Evolutionary conservation across 139 green algal genomes (phyloP).

Genomic region (Haematococcus sp.): DNA sequence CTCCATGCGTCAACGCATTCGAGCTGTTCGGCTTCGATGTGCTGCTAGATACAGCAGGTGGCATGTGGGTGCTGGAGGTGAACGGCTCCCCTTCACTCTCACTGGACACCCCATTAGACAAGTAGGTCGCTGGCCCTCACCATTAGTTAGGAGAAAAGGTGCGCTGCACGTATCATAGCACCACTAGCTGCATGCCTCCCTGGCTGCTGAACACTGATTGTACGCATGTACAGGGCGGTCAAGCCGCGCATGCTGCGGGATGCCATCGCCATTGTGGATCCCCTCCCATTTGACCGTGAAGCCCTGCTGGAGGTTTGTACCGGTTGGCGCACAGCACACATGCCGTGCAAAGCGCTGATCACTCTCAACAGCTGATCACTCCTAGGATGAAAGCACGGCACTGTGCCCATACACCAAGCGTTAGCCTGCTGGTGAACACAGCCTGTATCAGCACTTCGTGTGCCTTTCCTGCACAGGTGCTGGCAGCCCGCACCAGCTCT

Average conservation of each 20-base stretch:
- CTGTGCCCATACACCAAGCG: no score
- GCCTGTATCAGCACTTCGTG: no score
- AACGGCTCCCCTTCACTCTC: conserved; percentile 65
- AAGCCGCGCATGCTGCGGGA: conserved; percentile 40
- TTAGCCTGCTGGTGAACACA: no score
- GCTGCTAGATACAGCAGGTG: conserved; percentile 54
- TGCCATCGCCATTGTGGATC: conserved; percentile 35
- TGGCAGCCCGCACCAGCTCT: conserved; percentile 11
- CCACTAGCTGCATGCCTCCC: no score
- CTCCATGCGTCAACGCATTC: conserved; percentile 52
- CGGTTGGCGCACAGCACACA: not conserved
- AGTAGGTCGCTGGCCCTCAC: no score
- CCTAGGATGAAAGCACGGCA: no score
- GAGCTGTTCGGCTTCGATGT: conserved; percentile 79
- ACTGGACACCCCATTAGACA: conserved; percentile 49
- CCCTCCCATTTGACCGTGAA: conserved; percentile 36
- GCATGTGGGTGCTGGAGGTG: conserved; percentile 70
- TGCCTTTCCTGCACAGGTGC: conserved; percentile 13
- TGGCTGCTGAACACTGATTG: not conserved
- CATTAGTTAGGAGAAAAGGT: no score
- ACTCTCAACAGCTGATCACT: no score
- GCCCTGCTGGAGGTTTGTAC: conserved; percentile 24
- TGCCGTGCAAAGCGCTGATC: no score
- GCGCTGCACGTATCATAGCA: no score
- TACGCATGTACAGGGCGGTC: conserved; percentile 13